Evolutionary conservation across 2,329 filamentous ascomycete genomes (phyloP).

Genomic region (Raffaelea albimanens): DNA sequence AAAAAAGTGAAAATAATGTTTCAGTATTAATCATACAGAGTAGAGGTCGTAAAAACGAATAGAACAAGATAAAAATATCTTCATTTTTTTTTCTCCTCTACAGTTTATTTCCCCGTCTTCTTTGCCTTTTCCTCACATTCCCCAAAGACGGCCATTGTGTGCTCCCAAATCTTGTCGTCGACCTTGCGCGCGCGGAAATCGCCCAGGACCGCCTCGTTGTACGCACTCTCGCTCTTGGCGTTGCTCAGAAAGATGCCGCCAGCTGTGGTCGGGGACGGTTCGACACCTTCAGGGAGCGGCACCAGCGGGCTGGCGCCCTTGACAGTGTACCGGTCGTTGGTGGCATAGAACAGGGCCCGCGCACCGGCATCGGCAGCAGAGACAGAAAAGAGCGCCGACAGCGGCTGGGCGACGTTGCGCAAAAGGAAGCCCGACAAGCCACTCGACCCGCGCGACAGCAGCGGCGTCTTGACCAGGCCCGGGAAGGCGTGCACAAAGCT

Average conservation of each 20-base stretch:
- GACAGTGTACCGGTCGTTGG: slow-evolving; percentile 15
- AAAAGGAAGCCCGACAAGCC: background rate
- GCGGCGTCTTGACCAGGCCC: slow-evolving; percentile 22
- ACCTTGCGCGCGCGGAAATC: slow-evolving; percentile 18
- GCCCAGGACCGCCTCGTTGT: slow-evolving; percentile 17
- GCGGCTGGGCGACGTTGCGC: background rate
- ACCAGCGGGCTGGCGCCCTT: slow-evolving; percentile 14
- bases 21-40: no score
- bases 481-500: slow-evolving; percentile 30
- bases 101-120: background rate
- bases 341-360: slow-evolving; percentile 23
- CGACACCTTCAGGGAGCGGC: background rate
- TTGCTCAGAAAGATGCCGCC: slow-evolving; percentile 29
- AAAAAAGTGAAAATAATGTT: no score
- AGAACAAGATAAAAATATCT: no score
- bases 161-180: slow-evolving; percentile 24
- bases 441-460: slow-evolving; percentile 15
- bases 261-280: slow-evolving; percentile 9
- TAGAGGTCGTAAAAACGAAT: no score
- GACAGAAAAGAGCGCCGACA: slow-evolving; percentile 13
- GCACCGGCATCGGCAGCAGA: slow-evolving; percentile 26
- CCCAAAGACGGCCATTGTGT: slow-evolving; percentile 24
- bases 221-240: slow-evolving; percentile 21
- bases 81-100: no score
- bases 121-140: slow-evolving; percentile 1